Conservation (phyloP, 768 basidiomycete species). For the Phlegmacium glaucopus region DNA sequence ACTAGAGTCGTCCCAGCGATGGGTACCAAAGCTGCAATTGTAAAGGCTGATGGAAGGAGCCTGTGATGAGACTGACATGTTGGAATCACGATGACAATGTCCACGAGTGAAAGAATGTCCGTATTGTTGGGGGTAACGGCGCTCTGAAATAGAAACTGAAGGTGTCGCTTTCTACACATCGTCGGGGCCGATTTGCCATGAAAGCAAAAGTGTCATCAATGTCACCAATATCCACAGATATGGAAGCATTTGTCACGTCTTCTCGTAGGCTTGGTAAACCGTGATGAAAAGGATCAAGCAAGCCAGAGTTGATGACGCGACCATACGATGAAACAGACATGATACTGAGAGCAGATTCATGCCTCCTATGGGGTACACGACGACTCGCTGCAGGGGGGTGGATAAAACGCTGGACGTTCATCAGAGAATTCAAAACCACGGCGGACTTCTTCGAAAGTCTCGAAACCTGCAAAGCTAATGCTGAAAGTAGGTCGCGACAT, state of each 20-base stretch:
- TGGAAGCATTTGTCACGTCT: conserved; percentile 47
- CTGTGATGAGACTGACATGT: conserved; percentile 47
- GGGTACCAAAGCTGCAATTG: conserved; percentile 56
- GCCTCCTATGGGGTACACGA: conserved; percentile 38
- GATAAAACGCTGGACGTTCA: conserved; percentile 64
- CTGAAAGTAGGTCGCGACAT: conserved; percentile 44
- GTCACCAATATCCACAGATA: conserved; percentile 52
- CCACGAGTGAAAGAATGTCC: conserved; percentile 40
- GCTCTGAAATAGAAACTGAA: conserved; percentile 76
- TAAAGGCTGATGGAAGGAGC: conserved; percentile 71
- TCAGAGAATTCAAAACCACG: conserved; percentile 73
- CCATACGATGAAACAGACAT: conserved; percentile 82
- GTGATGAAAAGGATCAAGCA: conserved; percentile 73
- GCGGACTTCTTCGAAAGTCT: conserved; percentile 76
- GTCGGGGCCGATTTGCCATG: conserved; percentile 34
- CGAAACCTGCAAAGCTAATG: conserved; percentile 67
- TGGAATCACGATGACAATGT: conserved; percentile 61
- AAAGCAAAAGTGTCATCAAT: conserved; percentile 80
- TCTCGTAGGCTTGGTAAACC: conserved; percentile 50
- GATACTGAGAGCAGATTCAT: conserved; percentile 68
- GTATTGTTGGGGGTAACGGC: conserved; percentile 19
- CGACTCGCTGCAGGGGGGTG: conserved; percentile 40
- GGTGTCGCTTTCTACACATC: conserved; percentile 70
- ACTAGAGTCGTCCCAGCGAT: conserved; percentile 56
- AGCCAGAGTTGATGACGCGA: conserved; percentile 57